Evolutionary conservation across 805 yeast species (phyloP).

Genomic region (Suhomyces sp.): DNA sequence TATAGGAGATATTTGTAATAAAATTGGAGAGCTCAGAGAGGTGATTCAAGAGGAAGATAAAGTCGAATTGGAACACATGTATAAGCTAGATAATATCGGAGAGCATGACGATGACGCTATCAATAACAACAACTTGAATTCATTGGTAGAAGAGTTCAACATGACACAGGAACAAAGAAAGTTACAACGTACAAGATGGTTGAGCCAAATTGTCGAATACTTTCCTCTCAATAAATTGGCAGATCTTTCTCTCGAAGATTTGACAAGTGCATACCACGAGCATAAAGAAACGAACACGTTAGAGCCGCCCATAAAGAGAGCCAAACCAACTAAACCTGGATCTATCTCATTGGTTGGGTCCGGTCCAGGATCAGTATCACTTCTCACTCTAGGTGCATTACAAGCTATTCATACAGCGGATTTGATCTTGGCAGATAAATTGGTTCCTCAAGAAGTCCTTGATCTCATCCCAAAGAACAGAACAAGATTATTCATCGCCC

Average conservation of each 20-base stretch:
- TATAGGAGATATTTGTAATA: constrained; percentile 65
- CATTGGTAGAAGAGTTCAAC: constrained; percentile 58
- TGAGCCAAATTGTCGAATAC: constrained; percentile 87
- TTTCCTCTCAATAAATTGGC: constrained; percentile 72
- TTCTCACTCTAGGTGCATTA: constrained; percentile 82
- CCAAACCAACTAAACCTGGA: constrained; percentile 38
- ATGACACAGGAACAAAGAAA: constrained; percentile 52
- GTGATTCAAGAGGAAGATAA: constrained; percentile 55
- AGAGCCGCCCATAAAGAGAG: neutral
- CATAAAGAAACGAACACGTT: constrained; percentile 13
- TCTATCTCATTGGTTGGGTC: constrained; percentile 83
- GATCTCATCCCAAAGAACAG: constrained; percentile 70
- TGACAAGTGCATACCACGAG: constrained; percentile 43
- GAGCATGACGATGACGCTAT: constrained; percentile 69
- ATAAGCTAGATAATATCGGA: constrained; percentile 41
- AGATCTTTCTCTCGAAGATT: constrained; percentile 56
- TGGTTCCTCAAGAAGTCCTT: constrained; percentile 86
- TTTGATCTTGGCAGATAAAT: constrained; percentile 81
- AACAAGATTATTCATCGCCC: constrained; percentile 80
- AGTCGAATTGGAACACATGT: constrained; percentile 21
- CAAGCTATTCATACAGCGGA: constrained; percentile 81
- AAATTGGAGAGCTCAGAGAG: constrained; percentile 65
- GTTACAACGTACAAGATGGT: constrained; percentile 72
- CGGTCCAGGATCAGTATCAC: constrained; percentile 87
- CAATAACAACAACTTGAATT: constrained; percentile 58